Base-by-base conservation (phyloP, 257 asterid species). In the Linderniella brevidens region DNA sequence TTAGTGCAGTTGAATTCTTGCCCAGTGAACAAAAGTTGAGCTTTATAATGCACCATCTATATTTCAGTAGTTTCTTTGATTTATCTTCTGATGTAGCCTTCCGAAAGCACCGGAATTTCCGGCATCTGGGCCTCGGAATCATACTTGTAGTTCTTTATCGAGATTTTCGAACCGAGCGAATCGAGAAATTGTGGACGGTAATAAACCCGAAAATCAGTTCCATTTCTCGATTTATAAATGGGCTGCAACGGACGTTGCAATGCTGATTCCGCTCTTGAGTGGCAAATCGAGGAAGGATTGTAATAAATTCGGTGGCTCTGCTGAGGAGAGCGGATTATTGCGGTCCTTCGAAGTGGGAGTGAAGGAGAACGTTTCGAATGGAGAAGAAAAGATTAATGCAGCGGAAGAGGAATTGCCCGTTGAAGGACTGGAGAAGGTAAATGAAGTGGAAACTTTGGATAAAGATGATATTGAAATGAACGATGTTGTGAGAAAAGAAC, bases 171-270 rank as follows among this genome's bases (percentile, higher is more conserved):
- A 54, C 51, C 78, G 41, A 44, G 70, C 67, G 10, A 48, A 35
- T 50, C 49, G 42, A 52, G 45, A 67, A 35, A 44, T 56, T 51
- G 69, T 51, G 16, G 66, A 55, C 51, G 38, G 41, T 37, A 62
- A 60, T 50, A 48, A 61, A 17, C 46, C 14, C 37, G 69, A 50
- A 25, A 53, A 62, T 54, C 74, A 64, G 53, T 88, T 88, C 53
- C 98, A 88, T 57, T 88, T 84, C 75, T 88, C 98, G 11, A 80
- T 88, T 49, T 85, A 84, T 64, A 84, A 78, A 63, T 88, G 96
- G 98, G 83, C 80, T 16, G 93, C 79, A 37, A 58, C 54, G 41
- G 96, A 75, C 52, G 73, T 72, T 35, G 87, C 93, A 13, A 56
- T 72, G 57, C 57, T 76, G 46, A 63, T 60, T 54, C 65, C 86